Conservation (phyloP, 208 protist genomes). For the Trypanosoma boissoni region DNA sequence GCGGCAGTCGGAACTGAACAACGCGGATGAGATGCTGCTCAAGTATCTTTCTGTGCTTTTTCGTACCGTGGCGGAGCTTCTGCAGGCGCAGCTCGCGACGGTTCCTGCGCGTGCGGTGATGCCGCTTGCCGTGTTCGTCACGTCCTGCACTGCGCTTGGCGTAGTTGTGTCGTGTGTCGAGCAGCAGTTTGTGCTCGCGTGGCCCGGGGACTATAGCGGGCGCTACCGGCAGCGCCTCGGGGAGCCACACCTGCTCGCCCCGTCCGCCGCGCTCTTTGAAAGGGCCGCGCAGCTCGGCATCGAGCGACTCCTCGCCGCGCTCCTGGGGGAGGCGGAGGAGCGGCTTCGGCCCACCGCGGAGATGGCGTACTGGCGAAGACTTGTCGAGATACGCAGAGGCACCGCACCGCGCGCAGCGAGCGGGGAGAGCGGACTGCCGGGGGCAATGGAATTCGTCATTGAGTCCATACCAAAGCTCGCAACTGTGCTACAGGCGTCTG, state of each 20-base stretch:
- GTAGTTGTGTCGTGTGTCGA: conserved; percentile 83
- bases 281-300: conserved; percentile 77
- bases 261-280: conserved; percentile 65
- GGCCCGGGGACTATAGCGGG: conserved; percentile 64
- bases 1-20: conserved; percentile 87
- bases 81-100: conserved; percentile 52
- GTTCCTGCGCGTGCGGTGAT: conserved; percentile 38
- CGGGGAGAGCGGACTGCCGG: conserved; percentile 37
- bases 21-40: conserved; percentile 89
- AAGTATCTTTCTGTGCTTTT: conserved; percentile 89
- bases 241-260: conserved; percentile 57
- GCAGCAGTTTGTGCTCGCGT: conserved; percentile 85
- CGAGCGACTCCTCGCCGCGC: conserved; percentile 58
- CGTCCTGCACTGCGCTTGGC: conserved; percentile 70
- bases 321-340: conserved; percentile 55
- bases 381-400: conserved; percentile 40
- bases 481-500: conserved; percentile 58
- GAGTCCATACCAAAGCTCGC: conserved; percentile 58
- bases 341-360: conserved; percentile 45
- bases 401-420: conserved; percentile 12
- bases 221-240: conserved; percentile 52
- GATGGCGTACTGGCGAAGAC: conserved; percentile 65
- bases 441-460: conserved; percentile 70
- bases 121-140: conserved; percentile 72
- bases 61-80: conserved; percentile 71